phyloP scores from a whole-genome alignment of 2,329 filamentous ascomycete genomes.

The Diaporthe sp. region DNA sequence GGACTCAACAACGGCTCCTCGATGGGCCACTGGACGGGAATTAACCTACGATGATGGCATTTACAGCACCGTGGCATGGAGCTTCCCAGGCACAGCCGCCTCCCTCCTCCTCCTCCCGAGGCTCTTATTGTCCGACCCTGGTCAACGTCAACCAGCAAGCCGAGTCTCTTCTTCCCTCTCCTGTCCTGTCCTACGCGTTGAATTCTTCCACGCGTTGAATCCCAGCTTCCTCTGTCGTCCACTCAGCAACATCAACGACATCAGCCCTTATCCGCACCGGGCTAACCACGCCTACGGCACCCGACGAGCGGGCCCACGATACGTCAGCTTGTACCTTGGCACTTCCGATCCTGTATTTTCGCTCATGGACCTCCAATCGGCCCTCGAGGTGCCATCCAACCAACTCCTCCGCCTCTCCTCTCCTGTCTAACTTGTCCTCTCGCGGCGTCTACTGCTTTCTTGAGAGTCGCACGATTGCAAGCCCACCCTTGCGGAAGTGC shows the following conservation, averaged over 20 bases:
- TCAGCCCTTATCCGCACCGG: not conserved
- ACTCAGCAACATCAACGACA: not conserved
- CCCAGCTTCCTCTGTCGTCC: not conserved
- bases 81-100: not conserved
- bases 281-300: not conserved
- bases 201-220: not conserved
- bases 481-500: not conserved
- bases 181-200: not conserved
- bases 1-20: constrained; percentile 9
- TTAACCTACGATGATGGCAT: constrained; percentile 28
- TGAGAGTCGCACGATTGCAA: not conserved
- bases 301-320: constrained; percentile 21
- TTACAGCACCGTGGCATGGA: not conserved
- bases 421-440: not conserved
- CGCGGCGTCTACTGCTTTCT: not conserved
- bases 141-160: not conserved
- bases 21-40: constrained; percentile 7
- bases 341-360: constrained; percentile 6
- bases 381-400: constrained; percentile 4
- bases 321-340: constrained; percentile 13
- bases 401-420: not conserved
- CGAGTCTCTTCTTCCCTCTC: not conserved
- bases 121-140: not conserved
- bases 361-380: constrained; percentile 28
- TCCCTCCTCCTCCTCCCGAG: not conserved